Evolutionary conservation across 441 rosid species (phyloP), one percentile per base, ranked within the genome.

Genomic region (Erodium texanum): DNA sequence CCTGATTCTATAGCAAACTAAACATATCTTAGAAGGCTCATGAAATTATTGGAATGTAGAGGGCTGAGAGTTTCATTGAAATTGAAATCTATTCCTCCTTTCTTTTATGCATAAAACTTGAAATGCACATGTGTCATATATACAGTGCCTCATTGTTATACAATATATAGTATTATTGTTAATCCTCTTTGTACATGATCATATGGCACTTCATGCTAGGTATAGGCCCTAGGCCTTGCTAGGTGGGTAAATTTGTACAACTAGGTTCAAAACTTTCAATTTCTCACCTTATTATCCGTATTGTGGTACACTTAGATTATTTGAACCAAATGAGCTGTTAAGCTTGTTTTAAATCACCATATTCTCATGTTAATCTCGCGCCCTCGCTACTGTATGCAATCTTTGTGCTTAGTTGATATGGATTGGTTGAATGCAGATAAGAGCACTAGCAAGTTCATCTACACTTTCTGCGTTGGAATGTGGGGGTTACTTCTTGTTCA

Each of bases 391-490:
- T 23, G 22, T 45, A 68, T 58, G 19, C 29, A 2, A 14, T 32
- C 19, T 65, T 41, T 23, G 20, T 50, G 48, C 22, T 36, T 64
- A 22, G 38, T 67, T 61, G 38, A 66, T 61, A 16, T 50, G 63
- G 50, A 36, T 56, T 66, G 41, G 7, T 36, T 27, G 7, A 24
- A 16, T 6, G 36, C 69, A 66, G 77, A 45, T 23, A 59, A 66
- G 27, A 70, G 61, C 69, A 23, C 14, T 19, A 32, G 68, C 77
- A 68, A 66, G 48, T 38, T 62, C 76, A 9, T 3, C 16, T 32
- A 24, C 52, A 50, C 71, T 83, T 62, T 77, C 80, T 18, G 81
- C 82, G 2, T 78, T 81, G 81, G 84, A 78, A 59, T 77, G 84
- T 66, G 76, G 78, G 64, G 86, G 86, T 58, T 83, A 78, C 69